These are phyloP conservation scores for Pleurotus salmoneostramineus DNA, from an alignment of 768 basidiomycete species.

Conservation along the genomic window DNA sequence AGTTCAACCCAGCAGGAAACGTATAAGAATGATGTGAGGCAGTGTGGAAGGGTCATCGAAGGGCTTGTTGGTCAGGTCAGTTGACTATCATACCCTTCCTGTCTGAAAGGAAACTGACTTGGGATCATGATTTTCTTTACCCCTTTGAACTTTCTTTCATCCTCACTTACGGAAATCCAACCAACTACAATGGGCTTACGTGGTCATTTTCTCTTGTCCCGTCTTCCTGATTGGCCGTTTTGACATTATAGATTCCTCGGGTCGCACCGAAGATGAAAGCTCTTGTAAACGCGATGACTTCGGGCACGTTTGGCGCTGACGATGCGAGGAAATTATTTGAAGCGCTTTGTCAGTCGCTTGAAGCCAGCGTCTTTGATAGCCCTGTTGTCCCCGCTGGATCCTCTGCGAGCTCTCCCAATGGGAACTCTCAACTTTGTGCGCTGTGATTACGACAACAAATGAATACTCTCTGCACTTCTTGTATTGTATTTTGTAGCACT, in stretches of 20 bases:
- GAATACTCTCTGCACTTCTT: too few relatives aligned
- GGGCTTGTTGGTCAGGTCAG: conserved; percentile 30
- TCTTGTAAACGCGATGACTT: conserved; percentile 43
- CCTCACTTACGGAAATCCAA: too few relatives aligned
- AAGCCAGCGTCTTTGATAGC: conserved; percentile 35
- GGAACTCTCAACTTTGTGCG: too few relatives aligned
- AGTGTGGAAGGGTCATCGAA: conserved; percentile 36
- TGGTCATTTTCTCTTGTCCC: background rate
- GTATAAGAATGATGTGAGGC: conserved; percentile 34
- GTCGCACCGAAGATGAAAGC: conserved; percentile 37
- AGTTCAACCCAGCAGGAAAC: conserved; percentile 9
- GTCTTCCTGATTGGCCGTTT: background rate
- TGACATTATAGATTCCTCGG: conserved; percentile 29
- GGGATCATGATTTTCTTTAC: too few relatives aligned
- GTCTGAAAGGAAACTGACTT: too few relatives aligned
- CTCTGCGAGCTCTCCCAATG: background rate
- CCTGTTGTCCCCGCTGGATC: background rate
- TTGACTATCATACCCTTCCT: background rate
- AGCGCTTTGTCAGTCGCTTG: conserved; percentile 40
- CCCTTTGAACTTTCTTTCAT: too few relatives aligned
- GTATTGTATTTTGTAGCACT: too few relatives aligned
- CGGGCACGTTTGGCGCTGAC: conserved; percentile 45
- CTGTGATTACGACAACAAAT: too few relatives aligned
- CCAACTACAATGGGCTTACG: too few relatives aligned
- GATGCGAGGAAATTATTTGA: conserved; percentile 47